Base-by-base conservation (phyloP, 768 basidiomycete species). In the Psilocybe cubensis region DNA sequence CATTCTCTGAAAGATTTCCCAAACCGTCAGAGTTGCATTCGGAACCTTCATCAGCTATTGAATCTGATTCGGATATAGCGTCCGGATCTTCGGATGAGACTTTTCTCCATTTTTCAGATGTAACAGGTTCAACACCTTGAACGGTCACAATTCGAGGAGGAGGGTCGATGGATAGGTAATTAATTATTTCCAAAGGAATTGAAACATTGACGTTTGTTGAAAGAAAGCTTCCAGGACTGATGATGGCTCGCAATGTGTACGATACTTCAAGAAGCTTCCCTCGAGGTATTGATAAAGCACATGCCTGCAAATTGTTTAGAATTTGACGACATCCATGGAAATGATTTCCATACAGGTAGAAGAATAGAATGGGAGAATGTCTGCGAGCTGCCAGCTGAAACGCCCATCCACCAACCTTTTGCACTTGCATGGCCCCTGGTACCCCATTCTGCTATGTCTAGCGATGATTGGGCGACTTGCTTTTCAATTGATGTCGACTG, bases 371-470 rank as follows among this genome's bases (percentile, higher is more conserved):
- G 87, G 14, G 81, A 79, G 70, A 94, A 92, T 18, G 84, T 79
- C 8, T 79, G 73, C 4, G 77, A 75, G 59, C 87, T 83, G 1
- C 85, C 84, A 3, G 88, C 76, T 12, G 76, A 72, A 5, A 96
- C 85, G 7, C 95, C 95, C 4, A 84, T 79, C 94, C 94, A 96
- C 90, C 92, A 96, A 1, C 94, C 94, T 64, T 86, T 88, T 21
- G 86, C 89, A 40, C 89, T 93, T 9, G 88, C 90, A 66, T 85
- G 81, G 2, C 90, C 89, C 59, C 82, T 81, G 6, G 84, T 72
- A 24, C 82, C 83, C 38, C 79, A 79, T 47, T 88, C 83, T 5
- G 87, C 84, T 68, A 87, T 84, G 62, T 87, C 84, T 24, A 96
- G 77, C 3, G 76, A 76, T 28, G 83, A 81, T 64, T 87, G 86